These are phyloP conservation scores for Herpetomonas tarakana DNA, from an alignment of 208 protist genomes.

Conservation along the genomic window DNA sequence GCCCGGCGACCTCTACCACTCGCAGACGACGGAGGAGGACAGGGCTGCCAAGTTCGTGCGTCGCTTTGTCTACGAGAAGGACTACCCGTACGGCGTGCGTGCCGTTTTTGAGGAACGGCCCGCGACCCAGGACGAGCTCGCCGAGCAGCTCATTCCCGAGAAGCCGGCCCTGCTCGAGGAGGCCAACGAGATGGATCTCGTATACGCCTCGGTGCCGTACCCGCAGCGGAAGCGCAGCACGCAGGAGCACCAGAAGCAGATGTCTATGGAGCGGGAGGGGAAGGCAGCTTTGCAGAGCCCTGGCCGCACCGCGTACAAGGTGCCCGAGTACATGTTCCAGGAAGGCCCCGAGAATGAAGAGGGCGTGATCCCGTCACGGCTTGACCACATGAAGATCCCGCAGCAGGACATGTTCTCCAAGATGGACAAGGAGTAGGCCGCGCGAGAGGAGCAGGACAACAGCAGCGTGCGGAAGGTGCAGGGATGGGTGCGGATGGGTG, in stretches of 20 bases:
- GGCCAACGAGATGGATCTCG: conserved; percentile 73
- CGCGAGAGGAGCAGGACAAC: too few relatives aligned
- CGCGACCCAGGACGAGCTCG: conserved; percentile 41
- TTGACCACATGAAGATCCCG: conserved; percentile 32
- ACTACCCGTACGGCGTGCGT: conserved; percentile 80
- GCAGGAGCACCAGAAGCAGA: background rate
- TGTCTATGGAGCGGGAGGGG: conserved; percentile 5
- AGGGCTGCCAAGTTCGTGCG: conserved; percentile 57
- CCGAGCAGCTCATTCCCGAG: conserved; percentile 35
- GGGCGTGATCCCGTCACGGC: conserved; percentile 55
- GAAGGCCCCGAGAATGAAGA: conserved; percentile 70
- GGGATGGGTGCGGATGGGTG: too few relatives aligned
- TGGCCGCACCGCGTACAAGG: conserved; percentile 47
- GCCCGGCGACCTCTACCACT: conserved; percentile 74
- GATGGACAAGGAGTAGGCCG: conserved; percentile 2
- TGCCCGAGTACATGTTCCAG: conserved; percentile 65
- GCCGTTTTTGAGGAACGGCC: conserved; percentile 82
- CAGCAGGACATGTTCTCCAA: conserved; percentile 23
- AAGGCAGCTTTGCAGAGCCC: conserved; percentile 10
- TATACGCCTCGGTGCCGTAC: conserved; percentile 75
- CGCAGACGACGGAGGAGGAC: conserved; percentile 64
- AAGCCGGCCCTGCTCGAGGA: conserved; percentile 74
- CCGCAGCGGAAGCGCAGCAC: conserved; percentile 31
- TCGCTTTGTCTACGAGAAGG: conserved; percentile 83
- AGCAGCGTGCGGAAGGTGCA: too few relatives aligned